phyloP scores from a whole-genome alignment of 495 filamentous ascomycete genomes.

The Trichodelitschia bisporula region DNA sequence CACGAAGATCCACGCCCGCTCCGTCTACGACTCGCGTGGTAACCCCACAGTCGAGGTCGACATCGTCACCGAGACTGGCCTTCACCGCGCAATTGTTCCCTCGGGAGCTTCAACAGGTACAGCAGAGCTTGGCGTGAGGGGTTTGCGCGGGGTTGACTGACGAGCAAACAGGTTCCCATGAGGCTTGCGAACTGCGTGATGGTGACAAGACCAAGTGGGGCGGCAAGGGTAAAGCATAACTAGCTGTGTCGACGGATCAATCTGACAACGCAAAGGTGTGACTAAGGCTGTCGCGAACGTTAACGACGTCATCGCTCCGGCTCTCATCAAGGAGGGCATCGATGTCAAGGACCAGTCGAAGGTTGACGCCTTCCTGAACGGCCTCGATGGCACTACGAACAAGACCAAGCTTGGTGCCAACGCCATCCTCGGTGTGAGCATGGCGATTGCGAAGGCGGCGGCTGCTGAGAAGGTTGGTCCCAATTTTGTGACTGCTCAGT shows the following conservation, averaged over 20 bases:
- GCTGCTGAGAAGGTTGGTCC: slow-evolving; percentile 70
- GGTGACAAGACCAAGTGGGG: slow-evolving; percentile 93
- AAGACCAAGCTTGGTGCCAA: slow-evolving; percentile 98
- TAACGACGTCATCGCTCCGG: slow-evolving; percentile 78
- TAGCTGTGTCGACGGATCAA: slow-evolving; percentile 1
- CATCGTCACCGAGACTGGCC: slow-evolving; percentile 82
- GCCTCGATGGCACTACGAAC: slow-evolving; percentile 88
- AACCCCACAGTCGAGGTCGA: slow-evolving; percentile 94
- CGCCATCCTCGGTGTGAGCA: slow-evolving; percentile 86
- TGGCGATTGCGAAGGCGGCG: slow-evolving; percentile 94
- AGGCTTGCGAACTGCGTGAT: slow-evolving; percentile 96
- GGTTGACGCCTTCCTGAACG: slow-evolving; percentile 84
- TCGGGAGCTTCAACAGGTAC: slow-evolving; percentile 91
- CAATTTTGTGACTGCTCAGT: neutral
- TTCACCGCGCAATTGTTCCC: slow-evolving; percentile 96
- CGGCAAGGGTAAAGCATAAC: slow-evolving; percentile 44
- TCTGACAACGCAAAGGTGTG: slow-evolving; percentile 27
- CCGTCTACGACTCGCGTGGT: slow-evolving; percentile 98
- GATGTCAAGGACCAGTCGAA: slow-evolving; percentile 93
- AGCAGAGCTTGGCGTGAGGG: slow-evolving; percentile 6
- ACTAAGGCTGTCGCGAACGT: slow-evolving; percentile 90
- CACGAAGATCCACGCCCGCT: slow-evolving; percentile 94
- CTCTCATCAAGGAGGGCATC: slow-evolving; percentile 72
- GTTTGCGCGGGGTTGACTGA: neutral
- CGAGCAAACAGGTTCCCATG: slow-evolving; percentile 51